Percentiles rank a stretch among this genome's conserved stretches.
phyloP scores from a whole-genome alignment of 257 asterid species.

The Avicennia marina region DNA sequence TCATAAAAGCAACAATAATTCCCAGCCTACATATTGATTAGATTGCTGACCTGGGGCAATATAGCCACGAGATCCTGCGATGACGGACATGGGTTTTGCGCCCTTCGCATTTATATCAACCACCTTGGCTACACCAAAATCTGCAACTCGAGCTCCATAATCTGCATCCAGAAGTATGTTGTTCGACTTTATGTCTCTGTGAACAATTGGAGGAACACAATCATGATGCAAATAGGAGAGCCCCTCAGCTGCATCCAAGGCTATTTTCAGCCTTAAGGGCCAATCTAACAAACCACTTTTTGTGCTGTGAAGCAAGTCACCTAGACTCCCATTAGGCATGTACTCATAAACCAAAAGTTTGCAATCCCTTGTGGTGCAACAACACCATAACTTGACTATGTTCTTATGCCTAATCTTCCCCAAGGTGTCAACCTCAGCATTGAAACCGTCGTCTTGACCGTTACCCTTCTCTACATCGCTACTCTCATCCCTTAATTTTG shows the following conservation, averaged over 20 bases:
- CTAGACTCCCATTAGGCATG: slow-evolving; percentile 93
- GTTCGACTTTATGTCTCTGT: slow-evolving; percentile 85
- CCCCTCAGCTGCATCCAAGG: slow-evolving; percentile 91
- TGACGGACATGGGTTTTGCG: slow-evolving; percentile 75
- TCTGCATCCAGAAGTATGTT: slow-evolving; percentile 79
- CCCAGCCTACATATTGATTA: no score
- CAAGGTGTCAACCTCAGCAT: slow-evolving; percentile 80
- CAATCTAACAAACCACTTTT: slow-evolving; percentile 76
- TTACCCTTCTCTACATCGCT: slow-evolving; percentile 60
- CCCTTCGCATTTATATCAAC: slow-evolving; percentile 60
- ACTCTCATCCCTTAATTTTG: slow-evolving; percentile 39
- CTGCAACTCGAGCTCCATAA: slow-evolving; percentile 87
- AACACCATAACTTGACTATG: slow-evolving; percentile 88
- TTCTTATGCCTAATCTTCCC: slow-evolving; percentile 96
- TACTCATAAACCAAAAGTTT: slow-evolving; percentile 90
- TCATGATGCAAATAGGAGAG: slow-evolving; percentile 89
- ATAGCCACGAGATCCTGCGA: slow-evolving; percentile 95
- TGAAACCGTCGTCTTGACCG: slow-evolving; percentile 49
- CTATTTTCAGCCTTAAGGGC: slow-evolving; percentile 75
- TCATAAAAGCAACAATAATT: no score
- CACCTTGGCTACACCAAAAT: slow-evolving; percentile 87
- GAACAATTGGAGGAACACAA: slow-evolving; percentile 85
- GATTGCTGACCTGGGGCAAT: slow-evolving; percentile 82
- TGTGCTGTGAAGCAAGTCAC: slow-evolving; percentile 79
- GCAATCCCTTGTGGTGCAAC: slow-evolving; percentile 68